A percentile compares a stretch with the other conserved stretches of the same genome.
Evolutionary conservation across 768 basidiomycete genomes (phyloP).

Genomic region (Lentinula sp.): DNA sequence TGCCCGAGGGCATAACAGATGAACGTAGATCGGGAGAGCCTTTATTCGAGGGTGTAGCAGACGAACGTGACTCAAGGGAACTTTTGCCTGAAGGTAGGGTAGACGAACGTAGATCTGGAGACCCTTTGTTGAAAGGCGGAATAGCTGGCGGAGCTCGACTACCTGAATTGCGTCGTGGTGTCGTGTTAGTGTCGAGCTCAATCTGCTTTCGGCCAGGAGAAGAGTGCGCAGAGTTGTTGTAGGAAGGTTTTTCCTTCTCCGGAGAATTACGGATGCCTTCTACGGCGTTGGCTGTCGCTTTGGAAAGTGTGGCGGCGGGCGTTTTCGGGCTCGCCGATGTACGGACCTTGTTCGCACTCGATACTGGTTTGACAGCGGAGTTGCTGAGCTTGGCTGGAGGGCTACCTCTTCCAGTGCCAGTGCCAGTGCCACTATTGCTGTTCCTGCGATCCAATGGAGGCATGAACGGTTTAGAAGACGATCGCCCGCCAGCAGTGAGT

Average conservation of each 20-base stretch:
- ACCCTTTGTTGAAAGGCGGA: constrained; percentile 20
- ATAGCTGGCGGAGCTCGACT: constrained; percentile 39
- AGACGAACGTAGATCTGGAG: neutral
- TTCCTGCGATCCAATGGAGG: constrained; percentile 40
- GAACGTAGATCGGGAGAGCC: neutral
- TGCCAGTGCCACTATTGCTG: constrained; percentile 39
- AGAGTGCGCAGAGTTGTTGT: constrained; percentile 51
- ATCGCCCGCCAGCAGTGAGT: constrained; percentile 30
- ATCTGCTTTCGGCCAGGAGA: constrained; percentile 56
- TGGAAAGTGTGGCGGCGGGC: constrained; percentile 28
- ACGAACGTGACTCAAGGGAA: neutral
- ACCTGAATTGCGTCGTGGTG: constrained; percentile 40
- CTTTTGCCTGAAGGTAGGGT: neutral
- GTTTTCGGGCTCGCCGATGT: constrained; percentile 49
- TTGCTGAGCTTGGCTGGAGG: constrained; percentile 33
- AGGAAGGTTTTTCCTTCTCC: constrained; percentile 30
- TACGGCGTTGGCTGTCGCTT: constrained; percentile 27
- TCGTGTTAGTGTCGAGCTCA: constrained; percentile 45
- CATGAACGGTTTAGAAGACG: constrained; percentile 24
- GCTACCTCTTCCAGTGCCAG: constrained; percentile 34
- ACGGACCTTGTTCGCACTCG: constrained; percentile 38
- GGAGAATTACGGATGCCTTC: constrained; percentile 22
- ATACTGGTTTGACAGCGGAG: constrained; percentile 24
- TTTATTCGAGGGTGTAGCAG: constrained; percentile 20
- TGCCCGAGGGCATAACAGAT: neutral